phyloP scores from a whole-genome alignment of 345 rosid species.

The Crucihimalaya himalaica region DNA sequence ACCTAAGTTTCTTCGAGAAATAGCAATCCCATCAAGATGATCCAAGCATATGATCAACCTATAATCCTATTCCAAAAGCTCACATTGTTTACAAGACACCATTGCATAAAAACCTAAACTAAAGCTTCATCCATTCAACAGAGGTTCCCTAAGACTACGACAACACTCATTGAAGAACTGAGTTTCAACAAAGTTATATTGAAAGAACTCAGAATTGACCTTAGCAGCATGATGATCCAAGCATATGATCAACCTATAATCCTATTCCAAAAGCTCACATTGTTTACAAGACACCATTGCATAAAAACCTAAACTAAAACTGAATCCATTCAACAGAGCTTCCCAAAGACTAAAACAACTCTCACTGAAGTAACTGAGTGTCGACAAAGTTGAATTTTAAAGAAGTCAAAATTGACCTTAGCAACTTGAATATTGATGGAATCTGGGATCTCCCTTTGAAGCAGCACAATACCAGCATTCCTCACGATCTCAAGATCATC shows the following conservation, averaged over 20 bases:
- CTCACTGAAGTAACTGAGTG: background rate
- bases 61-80: background rate
- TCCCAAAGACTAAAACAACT: background rate
- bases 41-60: background rate
- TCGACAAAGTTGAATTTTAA: background rate
- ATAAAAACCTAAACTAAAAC: background rate
- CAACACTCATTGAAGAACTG: background rate
- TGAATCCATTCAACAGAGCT: background rate
- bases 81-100: background rate
- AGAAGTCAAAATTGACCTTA: slow-evolving; percentile 46
- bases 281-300: background rate
- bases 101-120: background rate
- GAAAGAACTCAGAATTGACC: too few species aligned
- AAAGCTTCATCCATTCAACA: slow-evolving; percentile 3
- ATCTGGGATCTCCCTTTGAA: slow-evolving; percentile 96
- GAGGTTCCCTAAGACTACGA: background rate
- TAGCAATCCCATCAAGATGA: background rate
- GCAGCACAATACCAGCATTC: slow-evolving; percentile 86
- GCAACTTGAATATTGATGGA: slow-evolving; percentile 87
- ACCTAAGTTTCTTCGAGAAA: slow-evolving; percentile 1
- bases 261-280: background rate
- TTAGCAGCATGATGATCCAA: background rate
- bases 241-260: background rate
- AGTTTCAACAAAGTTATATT: too few species aligned
- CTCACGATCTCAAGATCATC: slow-evolving; percentile 63